phyloP scores from a whole-genome alignment of 2,329 filamentous ascomycete genomes.

The Penicillium sp. region DNA sequence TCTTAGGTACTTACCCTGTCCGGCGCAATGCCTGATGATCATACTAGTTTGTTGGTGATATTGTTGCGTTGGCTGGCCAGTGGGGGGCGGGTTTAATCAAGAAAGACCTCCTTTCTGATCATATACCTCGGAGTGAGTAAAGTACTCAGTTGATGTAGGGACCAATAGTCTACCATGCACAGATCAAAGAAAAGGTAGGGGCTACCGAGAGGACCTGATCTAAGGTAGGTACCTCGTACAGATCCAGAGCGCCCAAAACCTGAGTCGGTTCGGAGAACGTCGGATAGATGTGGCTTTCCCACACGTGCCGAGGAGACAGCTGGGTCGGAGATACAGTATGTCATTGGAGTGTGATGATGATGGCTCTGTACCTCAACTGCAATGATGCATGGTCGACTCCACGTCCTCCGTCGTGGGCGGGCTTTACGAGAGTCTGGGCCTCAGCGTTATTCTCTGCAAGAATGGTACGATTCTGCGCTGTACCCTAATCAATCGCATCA shows the following conservation, averaged over 20 bases:
- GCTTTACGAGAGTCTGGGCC: not conserved
- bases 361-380: not conserved
- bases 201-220: not conserved
- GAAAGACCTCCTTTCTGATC: not conserved
- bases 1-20: not conserved
- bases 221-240: not conserved
- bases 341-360: not conserved
- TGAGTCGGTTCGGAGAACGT: not conserved
- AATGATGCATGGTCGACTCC: not conserved
- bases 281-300: not conserved
- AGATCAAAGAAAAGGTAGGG: not conserved
- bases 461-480: not conserved
- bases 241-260: not conserved
- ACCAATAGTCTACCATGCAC: not conserved
- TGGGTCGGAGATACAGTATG: not conserved
- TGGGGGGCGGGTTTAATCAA: not conserved
- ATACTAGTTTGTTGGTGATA: not conserved
- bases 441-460: not conserved
- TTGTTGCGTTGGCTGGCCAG: not conserved
- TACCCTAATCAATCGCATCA: conserved; percentile 9
- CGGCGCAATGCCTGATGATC: not conserved
- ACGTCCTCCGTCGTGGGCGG: no score
- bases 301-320: not conserved
- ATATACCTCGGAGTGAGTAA: not conserved
- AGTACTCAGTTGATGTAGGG: not conserved